Percentiles rank a stretch among this genome's conserved stretches.
Conservation (phyloP, 192 early-diverging fungal species). For the Phycomyces nitens region DNA sequence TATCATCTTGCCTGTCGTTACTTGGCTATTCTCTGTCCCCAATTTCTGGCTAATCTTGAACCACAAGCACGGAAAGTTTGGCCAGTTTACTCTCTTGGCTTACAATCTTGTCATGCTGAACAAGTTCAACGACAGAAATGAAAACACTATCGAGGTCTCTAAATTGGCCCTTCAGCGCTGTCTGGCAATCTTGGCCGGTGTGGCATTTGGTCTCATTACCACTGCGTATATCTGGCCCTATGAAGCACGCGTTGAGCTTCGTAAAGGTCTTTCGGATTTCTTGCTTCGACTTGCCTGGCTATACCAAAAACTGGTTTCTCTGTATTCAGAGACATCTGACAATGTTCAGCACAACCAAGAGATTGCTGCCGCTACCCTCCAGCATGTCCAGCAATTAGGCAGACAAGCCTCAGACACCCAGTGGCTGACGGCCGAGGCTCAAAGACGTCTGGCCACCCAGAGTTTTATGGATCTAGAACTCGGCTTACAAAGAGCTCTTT, state of each 20-base stretch:
- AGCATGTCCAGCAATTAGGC: neutral
- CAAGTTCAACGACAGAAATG: slow-evolving; percentile 67
- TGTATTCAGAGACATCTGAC: slow-evolving; percentile 41
- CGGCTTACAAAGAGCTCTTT: slow-evolving; percentile 59
- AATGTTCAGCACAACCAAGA: neutral
- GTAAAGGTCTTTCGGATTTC: slow-evolving; percentile 71
- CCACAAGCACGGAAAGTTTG: slow-evolving; percentile 66
- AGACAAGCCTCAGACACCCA: slow-evolving; percentile 23
- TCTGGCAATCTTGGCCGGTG: slow-evolving; percentile 67
- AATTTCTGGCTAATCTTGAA: slow-evolving; percentile 69
- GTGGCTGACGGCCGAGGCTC: slow-evolving; percentile 13
- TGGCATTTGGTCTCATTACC: slow-evolving; percentile 61
- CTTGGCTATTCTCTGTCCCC: slow-evolving; percentile 63
- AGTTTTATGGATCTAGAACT: slow-evolving; percentile 73
- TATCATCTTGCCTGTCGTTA: slow-evolving; percentile 38
- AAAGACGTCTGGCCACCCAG: slow-evolving; percentile 33
- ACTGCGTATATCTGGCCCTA: slow-evolving; percentile 82
- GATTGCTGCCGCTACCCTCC: neutral
- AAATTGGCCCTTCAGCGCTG: slow-evolving; percentile 60
- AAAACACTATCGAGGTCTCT: slow-evolving; percentile 48
- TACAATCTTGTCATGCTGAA: slow-evolving; percentile 78
- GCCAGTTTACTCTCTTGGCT: slow-evolving; percentile 72
- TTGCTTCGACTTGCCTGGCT: slow-evolving; percentile 67
- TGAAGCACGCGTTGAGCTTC: slow-evolving; percentile 77
- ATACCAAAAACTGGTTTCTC: slow-evolving; percentile 64